Conservation (phyloP, 257 asterid genomes). For the Lithospermum erythrorhizon region DNA sequence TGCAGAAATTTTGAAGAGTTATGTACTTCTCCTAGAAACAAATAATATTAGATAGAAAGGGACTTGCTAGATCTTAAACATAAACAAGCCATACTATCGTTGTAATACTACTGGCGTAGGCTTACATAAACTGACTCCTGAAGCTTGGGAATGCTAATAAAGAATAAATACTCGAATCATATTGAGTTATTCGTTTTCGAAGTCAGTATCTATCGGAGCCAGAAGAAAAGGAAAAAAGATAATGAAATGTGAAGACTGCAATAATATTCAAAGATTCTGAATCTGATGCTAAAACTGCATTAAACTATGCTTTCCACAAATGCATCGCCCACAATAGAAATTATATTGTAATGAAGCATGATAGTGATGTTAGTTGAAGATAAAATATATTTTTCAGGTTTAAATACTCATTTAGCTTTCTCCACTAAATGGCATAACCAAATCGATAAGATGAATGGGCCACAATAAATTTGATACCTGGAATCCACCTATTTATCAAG, state of each 20-base stretch:
- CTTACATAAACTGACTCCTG: slow-evolving; percentile 10
- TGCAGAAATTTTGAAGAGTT: slow-evolving; percentile 22
- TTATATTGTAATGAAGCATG: not conserved
- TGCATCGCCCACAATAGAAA: not conserved
- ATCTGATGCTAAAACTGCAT: not conserved
- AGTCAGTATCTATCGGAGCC: not conserved
- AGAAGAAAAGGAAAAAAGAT: too few relatives aligned
- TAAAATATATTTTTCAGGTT: too few relatives aligned
- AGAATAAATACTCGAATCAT: not conserved
- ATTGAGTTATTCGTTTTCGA: not conserved
- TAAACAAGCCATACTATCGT: slow-evolving; percentile 1
- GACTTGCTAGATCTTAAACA: slow-evolving; percentile 22
- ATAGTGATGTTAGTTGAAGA: not conserved
- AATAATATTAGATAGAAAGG: slow-evolving; percentile 39
- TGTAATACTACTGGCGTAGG: slow-evolving; percentile 14
- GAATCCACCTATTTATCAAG: not conserved
- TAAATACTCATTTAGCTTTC: not conserved
- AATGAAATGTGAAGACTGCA: not conserved
- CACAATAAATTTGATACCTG: not conserved
- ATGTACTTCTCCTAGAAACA: slow-evolving; percentile 22
- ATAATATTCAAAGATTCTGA: not conserved
- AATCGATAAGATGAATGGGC: not conserved
- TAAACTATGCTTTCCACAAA: not conserved
- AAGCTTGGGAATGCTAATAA: not conserved
- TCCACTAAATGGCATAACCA: not conserved